Evolutionary conservation across 179 eudicot species (phyloP).

Genomic region (Gypsophila paniculata): DNA sequence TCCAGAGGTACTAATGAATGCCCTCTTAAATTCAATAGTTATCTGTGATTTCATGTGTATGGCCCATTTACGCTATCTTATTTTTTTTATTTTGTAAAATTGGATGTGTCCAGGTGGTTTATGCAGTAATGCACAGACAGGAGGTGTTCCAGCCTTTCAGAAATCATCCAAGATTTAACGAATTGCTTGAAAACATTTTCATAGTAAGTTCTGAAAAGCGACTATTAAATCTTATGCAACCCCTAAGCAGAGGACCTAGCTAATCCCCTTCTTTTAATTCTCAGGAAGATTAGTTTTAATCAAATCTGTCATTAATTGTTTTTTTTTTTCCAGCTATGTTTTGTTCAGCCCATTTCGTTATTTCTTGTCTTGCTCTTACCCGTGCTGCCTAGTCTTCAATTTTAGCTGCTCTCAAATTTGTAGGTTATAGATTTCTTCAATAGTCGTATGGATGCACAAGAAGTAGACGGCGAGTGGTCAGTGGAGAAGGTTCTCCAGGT

Average conservation of each 20-base stretch:
- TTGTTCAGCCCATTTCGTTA: too few relatives aligned
- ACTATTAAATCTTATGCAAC: constrained; percentile 5
- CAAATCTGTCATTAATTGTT: too few relatives aligned
- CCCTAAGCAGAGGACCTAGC: too few relatives aligned
- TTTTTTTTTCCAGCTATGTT: too few relatives aligned
- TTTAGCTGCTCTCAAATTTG: constrained; percentile 13
- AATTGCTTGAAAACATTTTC: constrained; percentile 88
- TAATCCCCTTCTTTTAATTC: too few relatives aligned
- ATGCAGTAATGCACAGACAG: constrained; percentile 93
- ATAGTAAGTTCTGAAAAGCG: constrained; percentile 45
- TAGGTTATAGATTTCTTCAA: constrained; percentile 91
- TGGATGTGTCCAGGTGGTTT: constrained; percentile 58
- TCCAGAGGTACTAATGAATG: constrained; percentile 66
- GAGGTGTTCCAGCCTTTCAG: constrained; percentile 92
- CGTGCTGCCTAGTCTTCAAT: not conserved
- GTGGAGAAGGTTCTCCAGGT: constrained; percentile 92
- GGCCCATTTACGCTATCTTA: not conserved
- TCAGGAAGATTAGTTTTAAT: too few relatives aligned
- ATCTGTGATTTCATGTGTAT: not conserved
- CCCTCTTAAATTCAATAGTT: not conserved
- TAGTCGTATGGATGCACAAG: constrained; percentile 84
- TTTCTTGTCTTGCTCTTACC: not conserved
- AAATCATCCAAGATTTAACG: constrained; percentile 83
- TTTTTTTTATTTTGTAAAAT: constrained; percentile 11
- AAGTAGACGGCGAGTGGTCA: constrained; percentile 77